Base-by-base conservation (phyloP, 202 grass and related monocot genomes). In the Schoenoplectus tabernaemontani region DNA sequence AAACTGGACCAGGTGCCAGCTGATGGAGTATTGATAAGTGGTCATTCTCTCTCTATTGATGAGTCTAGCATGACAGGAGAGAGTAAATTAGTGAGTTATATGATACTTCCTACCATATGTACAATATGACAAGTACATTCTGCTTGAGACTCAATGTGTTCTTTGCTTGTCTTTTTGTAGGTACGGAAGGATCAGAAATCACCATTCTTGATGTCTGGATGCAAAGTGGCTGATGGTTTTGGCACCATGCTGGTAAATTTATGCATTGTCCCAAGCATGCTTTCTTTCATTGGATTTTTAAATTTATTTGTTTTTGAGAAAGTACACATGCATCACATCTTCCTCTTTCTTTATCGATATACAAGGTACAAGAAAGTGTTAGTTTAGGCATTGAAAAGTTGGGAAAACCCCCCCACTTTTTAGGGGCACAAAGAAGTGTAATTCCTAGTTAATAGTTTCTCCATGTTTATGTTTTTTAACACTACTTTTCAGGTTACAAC, bases 61-160 rank as follows among this genome's bases (percentile, higher is more conserved):
- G 96, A 99, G 84, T 95, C 96, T 20, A 92, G 91, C 79, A 95
- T 99, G 96, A 99, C 92, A 0, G 96, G 96, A 34, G 96, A 99
- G 83, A 99, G 96, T 78, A 95, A 95, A 89, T 84, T 99, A 6
- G 96, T 99, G 81, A 95, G 88, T 89, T 85, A 43, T 44, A 62
- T 51, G 69, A 44, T 74, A 74, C 46, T 74, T 34, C 41, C 22
- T 30, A 46, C 19, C 7, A 37, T 63, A 68, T 47, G 63, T 70
- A 46, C 42, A 15, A 70, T 44, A 26, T 70, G 22, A 4, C 19
- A 19, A 26, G 19, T 26, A 48, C 22, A 47, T 74, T 53, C 46
- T 51, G 46, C 69, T 74, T 33, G 46, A 23, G 15, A 44, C 13
- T 34, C 16, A 51, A 54, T 4, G 13, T 74, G 32, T 28, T 39